Evolutionary conservation across 495 filamentous ascomycete species (phyloP).

Genomic region (Penicillium cosmopolitanum): DNA sequence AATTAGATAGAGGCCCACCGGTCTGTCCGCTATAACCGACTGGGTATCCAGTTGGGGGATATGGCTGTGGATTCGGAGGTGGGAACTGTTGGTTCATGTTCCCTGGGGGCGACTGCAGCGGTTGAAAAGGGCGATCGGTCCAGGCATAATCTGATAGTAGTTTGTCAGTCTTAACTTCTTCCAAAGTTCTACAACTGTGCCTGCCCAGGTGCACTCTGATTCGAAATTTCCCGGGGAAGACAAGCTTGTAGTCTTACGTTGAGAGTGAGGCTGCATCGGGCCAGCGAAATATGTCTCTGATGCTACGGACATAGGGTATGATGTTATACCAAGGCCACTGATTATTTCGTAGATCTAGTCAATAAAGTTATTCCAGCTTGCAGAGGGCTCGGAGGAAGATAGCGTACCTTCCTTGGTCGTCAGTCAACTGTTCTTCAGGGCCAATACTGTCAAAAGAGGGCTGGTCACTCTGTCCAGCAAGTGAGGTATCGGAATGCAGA

Average conservation of each 20-base stretch:
- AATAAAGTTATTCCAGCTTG: background rate
- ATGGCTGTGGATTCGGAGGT: conserved; percentile 25
- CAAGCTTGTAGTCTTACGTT: conserved; percentile 19
- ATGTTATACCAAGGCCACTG: conserved; percentile 27
- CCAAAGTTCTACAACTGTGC: background rate
- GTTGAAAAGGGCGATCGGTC: conserved; percentile 29
- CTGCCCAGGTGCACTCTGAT: background rate
- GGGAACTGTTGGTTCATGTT: conserved; percentile 24
- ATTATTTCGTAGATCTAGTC: background rate
- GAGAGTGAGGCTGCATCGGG: conserved; percentile 32
- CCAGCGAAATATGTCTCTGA: conserved; percentile 31
- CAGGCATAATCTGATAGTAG: conserved; percentile 25
- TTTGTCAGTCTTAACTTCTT: conserved; percentile 12
- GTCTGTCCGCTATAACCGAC: conserved; percentile 22
- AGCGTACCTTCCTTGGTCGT: conserved; percentile 17
- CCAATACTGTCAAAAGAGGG: conserved; percentile 13
- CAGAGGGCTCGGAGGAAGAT: background rate
- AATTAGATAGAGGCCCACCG: conserved; percentile 12
- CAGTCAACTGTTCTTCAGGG: conserved; percentile 12
- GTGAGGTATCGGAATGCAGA: conserved; percentile 13
- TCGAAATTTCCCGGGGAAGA: background rate
- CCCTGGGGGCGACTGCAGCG: conserved; percentile 20
- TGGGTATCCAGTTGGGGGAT: conserved; percentile 21
- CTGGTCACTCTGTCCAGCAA: conserved; percentile 10
- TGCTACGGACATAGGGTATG: conserved; percentile 33